phyloP scores from a whole-genome alignment of 768 basidiomycete genomes.

The Podaxis sp. region DNA sequence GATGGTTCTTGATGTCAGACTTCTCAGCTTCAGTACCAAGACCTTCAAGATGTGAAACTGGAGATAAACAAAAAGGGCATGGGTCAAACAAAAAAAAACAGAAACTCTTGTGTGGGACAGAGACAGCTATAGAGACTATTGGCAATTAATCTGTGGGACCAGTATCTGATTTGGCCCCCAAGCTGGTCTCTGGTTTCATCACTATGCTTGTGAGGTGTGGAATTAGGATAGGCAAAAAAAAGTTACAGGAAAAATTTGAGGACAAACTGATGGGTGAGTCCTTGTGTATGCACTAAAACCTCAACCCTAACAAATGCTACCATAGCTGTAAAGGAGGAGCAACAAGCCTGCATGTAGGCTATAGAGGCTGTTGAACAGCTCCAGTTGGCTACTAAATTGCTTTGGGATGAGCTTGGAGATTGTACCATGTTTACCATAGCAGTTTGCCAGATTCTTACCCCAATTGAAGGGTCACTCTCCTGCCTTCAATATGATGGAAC shows the following conservation, averaged over 20 bases:
- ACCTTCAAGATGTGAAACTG: not conserved
- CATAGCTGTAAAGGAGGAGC: not conserved
- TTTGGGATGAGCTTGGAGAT: not conserved
- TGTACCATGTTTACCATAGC: not conserved
- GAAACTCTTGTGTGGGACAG: no score
- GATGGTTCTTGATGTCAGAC: conserved; percentile 74
- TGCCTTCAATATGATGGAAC: not conserved
- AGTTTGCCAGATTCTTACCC: not conserved
- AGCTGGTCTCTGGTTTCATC: not conserved
- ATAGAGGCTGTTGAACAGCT: not conserved
- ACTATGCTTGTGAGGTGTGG: not conserved
- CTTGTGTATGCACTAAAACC: not conserved
- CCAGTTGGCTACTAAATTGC: not conserved
- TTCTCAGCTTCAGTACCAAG: conserved; percentile 63
- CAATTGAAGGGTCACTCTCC: not conserved
- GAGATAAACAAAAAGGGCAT: no score
- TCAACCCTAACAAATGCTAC: not conserved
- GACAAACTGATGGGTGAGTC: not conserved
- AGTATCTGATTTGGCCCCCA: no score
- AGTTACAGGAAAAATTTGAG: not conserved
- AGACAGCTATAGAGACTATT: no score
- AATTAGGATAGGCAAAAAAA: not conserved
- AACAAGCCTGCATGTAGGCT: not conserved
- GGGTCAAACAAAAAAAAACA: no score
- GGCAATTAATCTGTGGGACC: no score